Conservation (phyloP, 202 grass and related monocot genomes). For the Panicum virgatum region DNA sequence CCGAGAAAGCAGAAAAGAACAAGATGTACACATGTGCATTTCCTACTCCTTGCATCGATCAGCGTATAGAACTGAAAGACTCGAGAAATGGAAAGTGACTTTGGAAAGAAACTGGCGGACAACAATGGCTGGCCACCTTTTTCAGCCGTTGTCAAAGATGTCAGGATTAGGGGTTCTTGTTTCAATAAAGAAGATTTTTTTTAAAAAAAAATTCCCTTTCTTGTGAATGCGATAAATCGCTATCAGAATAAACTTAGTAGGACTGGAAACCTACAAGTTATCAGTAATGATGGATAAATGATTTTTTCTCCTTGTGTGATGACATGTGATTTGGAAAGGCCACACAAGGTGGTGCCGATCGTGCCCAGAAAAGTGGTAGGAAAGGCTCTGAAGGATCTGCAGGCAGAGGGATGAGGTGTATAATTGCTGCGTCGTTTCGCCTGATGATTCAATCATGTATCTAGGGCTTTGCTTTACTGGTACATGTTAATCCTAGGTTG, state of each 20-base stretch:
- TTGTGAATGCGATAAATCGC: neutral
- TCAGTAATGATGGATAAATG: conserved; percentile 23
- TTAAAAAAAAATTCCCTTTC: neutral
- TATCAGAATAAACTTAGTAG: conserved; percentile 30
- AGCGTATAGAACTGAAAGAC: neutral
- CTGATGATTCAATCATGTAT: conserved; percentile 26
- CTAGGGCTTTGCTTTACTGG: neutral
- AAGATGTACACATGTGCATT: neutral
- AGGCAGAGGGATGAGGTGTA: neutral
- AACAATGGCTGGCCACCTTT: conserved; percentile 28
- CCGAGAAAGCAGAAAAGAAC: neutral
- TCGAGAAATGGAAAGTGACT: conserved; percentile 24
- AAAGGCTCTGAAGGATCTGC: neutral
- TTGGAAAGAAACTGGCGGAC: conserved; percentile 35
- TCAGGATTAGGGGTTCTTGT: conserved; percentile 3
- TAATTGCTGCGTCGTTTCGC: neutral
- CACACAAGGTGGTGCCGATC: conserved; percentile 21
- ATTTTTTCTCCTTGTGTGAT: conserved; percentile 39
- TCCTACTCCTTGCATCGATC: neutral
- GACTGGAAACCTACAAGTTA: conserved; percentile 34
- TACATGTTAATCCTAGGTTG: conserved; percentile 23
- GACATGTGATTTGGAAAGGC: conserved; percentile 32
- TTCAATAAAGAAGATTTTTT: neutral
- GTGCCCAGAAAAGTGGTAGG: conserved; percentile 22
- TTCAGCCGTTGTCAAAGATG: conserved; percentile 36